phyloP scores from a whole-genome alignment of 1,139 yeast genomes.

The Debaryomycetaceae sp. region DNA sequence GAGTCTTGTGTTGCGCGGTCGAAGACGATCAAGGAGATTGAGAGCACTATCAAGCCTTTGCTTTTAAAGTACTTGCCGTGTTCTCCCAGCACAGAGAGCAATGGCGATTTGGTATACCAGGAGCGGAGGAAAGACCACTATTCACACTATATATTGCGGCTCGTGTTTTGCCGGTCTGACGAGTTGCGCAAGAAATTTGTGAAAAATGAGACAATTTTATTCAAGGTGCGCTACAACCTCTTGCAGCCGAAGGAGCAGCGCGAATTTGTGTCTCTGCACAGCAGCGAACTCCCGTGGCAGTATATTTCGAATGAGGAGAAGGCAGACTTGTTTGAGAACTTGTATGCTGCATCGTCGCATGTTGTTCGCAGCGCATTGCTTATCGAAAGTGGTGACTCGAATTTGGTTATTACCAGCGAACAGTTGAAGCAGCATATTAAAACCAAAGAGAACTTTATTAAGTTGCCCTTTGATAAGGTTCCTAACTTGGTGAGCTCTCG shows the following conservation, averaged over 20 bases:
- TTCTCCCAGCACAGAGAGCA: conserved; percentile 31
- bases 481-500: conserved; percentile 71
- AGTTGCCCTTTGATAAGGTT: conserved; percentile 84
- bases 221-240: conserved; percentile 66
- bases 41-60: conserved; percentile 60
- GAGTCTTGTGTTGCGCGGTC: conserved; percentile 72
- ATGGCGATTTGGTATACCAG: conserved; percentile 26
- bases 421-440: conserved; percentile 44
- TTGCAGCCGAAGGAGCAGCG: conserved; percentile 70
- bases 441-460: conserved; percentile 60
- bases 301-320: conserved; percentile 66
- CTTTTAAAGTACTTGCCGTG: conserved; percentile 67
- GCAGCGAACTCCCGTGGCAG: conserved; percentile 64
- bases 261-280: conserved; percentile 57
- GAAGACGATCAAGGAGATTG: conserved; percentile 63
- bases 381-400: conserved; percentile 27
- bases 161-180: conserved; percentile 88
- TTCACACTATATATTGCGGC: conserved; percentile 80
- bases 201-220: conserved; percentile 70
- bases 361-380: conserved; percentile 30
- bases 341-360: conserved; percentile 51
- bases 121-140: conserved; percentile 88
- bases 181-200: conserved; percentile 79
- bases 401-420: conserved; percentile 33
- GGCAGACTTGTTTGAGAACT: conserved; percentile 41